A percentile compares a stretch with the other conserved stretches of the same genome.
Evolutionary conservation across 768 basidiomycete species (phyloP).

Genomic region (Strobilomyces confusus): DNA sequence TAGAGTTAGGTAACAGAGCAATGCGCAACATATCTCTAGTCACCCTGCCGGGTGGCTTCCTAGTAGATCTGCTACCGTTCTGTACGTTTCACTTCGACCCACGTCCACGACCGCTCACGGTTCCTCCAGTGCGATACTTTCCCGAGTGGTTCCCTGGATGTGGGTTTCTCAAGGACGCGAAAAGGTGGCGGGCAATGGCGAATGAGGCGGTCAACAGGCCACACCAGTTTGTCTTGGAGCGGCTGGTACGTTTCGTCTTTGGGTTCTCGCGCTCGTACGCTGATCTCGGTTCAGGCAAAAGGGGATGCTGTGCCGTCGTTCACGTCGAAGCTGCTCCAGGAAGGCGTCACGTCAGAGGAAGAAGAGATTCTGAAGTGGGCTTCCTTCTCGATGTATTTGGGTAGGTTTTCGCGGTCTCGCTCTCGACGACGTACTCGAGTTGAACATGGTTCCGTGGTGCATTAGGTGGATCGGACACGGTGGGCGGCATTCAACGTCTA

Average conservation of each 20-base stretch:
- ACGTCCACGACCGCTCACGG: not conserved
- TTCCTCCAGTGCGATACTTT: constrained; percentile 8
- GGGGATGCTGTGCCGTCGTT: constrained; percentile 13
- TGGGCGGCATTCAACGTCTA: constrained; percentile 21
- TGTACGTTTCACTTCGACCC: not conserved
- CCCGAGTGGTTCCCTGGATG: constrained; percentile 20
- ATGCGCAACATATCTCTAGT: constrained; percentile 11
- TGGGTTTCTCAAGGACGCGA: constrained; percentile 8
- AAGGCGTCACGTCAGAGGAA: constrained; percentile 2
- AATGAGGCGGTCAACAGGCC: constrained; percentile 4
- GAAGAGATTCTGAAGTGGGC: constrained; percentile 7
- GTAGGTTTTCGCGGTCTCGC: not conserved
- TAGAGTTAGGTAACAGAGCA: constrained; percentile 25
- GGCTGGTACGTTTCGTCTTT: not conserved
- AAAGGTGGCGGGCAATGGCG: constrained; percentile 1
- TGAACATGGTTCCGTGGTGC: not conserved
- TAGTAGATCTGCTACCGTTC: constrained; percentile 5
- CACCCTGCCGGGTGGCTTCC: constrained; percentile 1
- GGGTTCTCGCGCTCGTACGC: not conserved
- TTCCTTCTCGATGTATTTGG: constrained; percentile 9
- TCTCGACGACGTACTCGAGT: not conserved
- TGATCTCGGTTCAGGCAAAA: not conserved
- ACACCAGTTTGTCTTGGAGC: constrained; percentile 7
- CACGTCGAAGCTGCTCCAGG: constrained; percentile 7
- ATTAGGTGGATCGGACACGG: constrained; percentile 26